Evolutionary conservation across 75 land plant species (phyloP).

Genomic region (Sequoiadendron giganteum): DNA sequence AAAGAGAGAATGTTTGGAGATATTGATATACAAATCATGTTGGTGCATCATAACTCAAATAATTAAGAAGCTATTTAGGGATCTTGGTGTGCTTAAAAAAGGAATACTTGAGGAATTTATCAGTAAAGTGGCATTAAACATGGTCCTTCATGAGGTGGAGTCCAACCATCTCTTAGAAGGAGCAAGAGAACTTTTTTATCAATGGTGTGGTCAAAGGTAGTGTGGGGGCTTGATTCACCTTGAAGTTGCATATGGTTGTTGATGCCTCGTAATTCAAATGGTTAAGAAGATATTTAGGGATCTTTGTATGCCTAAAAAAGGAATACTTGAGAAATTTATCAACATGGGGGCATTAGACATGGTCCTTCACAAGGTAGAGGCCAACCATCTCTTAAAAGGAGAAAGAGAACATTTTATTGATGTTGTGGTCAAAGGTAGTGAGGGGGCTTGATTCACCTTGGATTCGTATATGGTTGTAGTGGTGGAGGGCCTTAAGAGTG

Average conservation of each 20-base stretch:
- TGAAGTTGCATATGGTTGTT: too few species aligned
- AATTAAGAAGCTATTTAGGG: constrained; percentile 47
- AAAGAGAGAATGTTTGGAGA: too few species aligned
- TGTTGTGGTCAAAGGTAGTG: constrained; percentile 77
- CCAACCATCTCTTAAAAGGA: constrained; percentile 74
- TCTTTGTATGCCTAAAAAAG: too few species aligned
- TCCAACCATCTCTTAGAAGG: constrained; percentile 73
- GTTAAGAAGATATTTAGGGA: too few species aligned
- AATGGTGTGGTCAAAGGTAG: constrained; percentile 72
- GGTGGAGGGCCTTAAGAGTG: constrained; percentile 46
- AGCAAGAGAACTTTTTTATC: constrained; percentile 64
- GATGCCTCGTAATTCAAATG: too few species aligned
- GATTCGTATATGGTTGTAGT: constrained; percentile 80
- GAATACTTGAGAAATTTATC: constrained; percentile 75
- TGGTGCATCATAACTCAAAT: constrained; percentile 1
- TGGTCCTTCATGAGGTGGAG: neutral
- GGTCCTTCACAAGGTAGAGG: constrained; percentile 60
- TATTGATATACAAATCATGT: too few species aligned
- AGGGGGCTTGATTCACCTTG: constrained; percentile 67
- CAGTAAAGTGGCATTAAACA: too few species aligned
- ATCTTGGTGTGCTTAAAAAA: constrained; percentile 39
- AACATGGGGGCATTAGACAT: constrained; percentile 56
- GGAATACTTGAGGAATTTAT: too few species aligned
- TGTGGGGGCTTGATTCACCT: constrained; percentile 57
- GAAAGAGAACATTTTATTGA: constrained; percentile 60